phyloP scores from a whole-genome alignment of 2,329 filamentous ascomycete species.

The Colletotrichum brevisporum region DNA sequence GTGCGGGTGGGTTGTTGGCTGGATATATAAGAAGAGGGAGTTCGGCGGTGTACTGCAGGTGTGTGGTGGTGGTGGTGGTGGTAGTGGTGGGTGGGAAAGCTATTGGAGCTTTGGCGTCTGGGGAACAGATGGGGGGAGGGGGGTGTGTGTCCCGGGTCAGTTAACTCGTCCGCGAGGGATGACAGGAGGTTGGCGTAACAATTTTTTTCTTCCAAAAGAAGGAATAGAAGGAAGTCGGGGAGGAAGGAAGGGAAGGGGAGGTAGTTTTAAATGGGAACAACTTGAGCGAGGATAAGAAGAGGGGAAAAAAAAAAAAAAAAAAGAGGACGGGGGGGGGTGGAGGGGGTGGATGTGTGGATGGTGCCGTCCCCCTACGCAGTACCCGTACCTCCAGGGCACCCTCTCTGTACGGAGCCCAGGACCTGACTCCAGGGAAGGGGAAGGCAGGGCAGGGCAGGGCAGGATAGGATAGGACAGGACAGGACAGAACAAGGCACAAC shows the following conservation, averaged over 20 bases:
- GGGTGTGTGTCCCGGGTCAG: constrained; percentile 19
- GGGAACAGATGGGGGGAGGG: constrained; percentile 22
- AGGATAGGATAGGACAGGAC: constrained; percentile 2
- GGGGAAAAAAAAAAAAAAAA: constrained; percentile 14
- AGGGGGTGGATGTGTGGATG: constrained; percentile 32
- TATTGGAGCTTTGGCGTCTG: constrained; percentile 32
- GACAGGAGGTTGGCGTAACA: constrained; percentile 39
- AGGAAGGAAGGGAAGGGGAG: constrained; percentile 38
- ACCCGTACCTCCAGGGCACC: constrained; percentile 11
- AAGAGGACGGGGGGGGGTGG: constrained; percentile 27
- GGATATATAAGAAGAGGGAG: constrained; percentile 33
- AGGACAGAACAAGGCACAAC: neutral
- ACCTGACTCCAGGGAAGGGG: constrained; percentile 11
- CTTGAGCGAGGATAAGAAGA: constrained; percentile 25
- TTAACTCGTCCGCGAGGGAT: constrained; percentile 29
- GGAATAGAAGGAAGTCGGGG: constrained; percentile 23
- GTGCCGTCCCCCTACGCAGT: constrained; percentile 15
- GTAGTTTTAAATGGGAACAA: constrained; percentile 39
- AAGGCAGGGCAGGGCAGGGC: constrained; percentile 17
- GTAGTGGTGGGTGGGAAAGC: constrained; percentile 11
- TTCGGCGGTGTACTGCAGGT: constrained; percentile 1
- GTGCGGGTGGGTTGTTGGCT: constrained; percentile 4
- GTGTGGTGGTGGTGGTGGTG: constrained; percentile 1
- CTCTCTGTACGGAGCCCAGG: too few species aligned
- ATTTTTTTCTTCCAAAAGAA: constrained; percentile 37